Evolutionary conservation across 2,329 filamentous ascomycete genomes (phyloP).

Genomic region (Pseudodiploospora longispora): DNA sequence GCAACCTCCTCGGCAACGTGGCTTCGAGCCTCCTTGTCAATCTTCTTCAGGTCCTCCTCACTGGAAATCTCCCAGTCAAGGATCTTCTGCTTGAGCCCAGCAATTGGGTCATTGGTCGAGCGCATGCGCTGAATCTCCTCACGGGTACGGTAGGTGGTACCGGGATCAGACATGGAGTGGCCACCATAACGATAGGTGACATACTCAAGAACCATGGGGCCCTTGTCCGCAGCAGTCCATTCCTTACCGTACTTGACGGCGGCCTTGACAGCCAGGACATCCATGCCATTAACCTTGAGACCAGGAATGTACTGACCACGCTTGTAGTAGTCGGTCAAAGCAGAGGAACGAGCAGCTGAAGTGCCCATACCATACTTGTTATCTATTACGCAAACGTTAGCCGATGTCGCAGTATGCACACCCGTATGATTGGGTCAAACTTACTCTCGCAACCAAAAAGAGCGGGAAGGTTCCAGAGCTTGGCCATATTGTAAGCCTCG

Average conservation of each 20-base stretch:
- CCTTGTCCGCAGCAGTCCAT: constrained; percentile 74
- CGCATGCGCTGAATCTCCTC: constrained; percentile 99
- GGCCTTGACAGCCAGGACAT: constrained; percentile 94
- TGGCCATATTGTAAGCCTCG: constrained; percentile 99
- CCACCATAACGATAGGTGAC: constrained; percentile 99
- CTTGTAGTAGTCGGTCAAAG: constrained; percentile 99
- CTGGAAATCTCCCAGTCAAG: constrained; percentile 86
- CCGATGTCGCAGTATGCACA: not conserved
- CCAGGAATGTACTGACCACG: constrained; percentile 99
- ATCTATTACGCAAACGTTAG: constrained; percentile 48
- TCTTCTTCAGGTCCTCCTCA: constrained; percentile 91
- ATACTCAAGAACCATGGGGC: constrained; percentile 94
- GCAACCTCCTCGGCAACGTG: constrained; percentile 86
- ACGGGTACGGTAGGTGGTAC: constrained; percentile 97
- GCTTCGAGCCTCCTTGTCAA: constrained; percentile 88
- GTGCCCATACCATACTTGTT: constrained; percentile 99
- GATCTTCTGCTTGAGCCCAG: constrained; percentile 95
- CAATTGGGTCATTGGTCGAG: constrained; percentile 96
- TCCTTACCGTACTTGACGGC: constrained; percentile 92
- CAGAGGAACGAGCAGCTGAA: constrained; percentile 84
- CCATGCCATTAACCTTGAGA: constrained; percentile 99
- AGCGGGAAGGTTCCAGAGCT: constrained; percentile 93
- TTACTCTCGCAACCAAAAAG: constrained; percentile 97
- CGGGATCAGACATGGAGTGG: constrained; percentile 99
- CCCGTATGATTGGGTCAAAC: constrained; percentile 28